A percentile compares a stretch with the other conserved stretches of the same genome.
These are phyloP conservation scores for Myriosclerotinia scirpicola DNA, from an alignment of 2,329 filamentous ascomycete genomes.

Conservation along the genomic window DNA sequence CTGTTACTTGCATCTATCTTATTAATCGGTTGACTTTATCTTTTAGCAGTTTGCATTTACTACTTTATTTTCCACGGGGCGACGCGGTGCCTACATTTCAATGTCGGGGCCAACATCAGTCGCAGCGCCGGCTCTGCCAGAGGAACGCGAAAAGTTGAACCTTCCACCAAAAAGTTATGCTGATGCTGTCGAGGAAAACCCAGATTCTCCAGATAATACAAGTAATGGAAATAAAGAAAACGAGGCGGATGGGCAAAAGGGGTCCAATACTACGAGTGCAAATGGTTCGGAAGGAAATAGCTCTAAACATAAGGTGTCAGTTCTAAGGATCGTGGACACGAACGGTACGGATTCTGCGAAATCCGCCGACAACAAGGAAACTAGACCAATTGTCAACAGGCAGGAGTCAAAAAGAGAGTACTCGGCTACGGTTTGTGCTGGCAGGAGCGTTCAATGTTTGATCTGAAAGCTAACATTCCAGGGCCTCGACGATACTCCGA, in stretches of 20 bases:
- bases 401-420: conserved; percentile 37
- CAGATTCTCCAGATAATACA: conserved; percentile 22
- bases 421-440: conserved; percentile 33
- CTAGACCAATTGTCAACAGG: conserved; percentile 30
- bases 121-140: conserved; percentile 39
- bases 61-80: background rate
- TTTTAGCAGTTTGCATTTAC: background rate
- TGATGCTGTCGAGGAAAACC: conserved; percentile 39
- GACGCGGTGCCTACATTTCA: background rate
- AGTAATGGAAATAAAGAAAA: conserved; percentile 19
- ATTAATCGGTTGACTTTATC: background rate
- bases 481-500: conserved; percentile 39
- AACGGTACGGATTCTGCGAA: conserved; percentile 25
- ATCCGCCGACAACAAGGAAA: conserved; percentile 24
- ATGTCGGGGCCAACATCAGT: conserved; percentile 24
- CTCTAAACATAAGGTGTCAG: conserved; percentile 29
- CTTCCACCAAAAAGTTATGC: conserved; percentile 45
- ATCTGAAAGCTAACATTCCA: conserved; percentile 26
- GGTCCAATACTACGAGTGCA: conserved; percentile 24
- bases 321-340: conserved; percentile 37
- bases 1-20: background rate
- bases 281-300: conserved; percentile 7
- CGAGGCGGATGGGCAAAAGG: conserved; percentile 1
- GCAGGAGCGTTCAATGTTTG: background rate
- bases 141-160: conserved; percentile 39